Evolutionary conservation across 495 filamentous ascomycete species (phyloP), one percentile per base, ranked within the genome.

Genomic region (Xylaria intraflava): DNA sequence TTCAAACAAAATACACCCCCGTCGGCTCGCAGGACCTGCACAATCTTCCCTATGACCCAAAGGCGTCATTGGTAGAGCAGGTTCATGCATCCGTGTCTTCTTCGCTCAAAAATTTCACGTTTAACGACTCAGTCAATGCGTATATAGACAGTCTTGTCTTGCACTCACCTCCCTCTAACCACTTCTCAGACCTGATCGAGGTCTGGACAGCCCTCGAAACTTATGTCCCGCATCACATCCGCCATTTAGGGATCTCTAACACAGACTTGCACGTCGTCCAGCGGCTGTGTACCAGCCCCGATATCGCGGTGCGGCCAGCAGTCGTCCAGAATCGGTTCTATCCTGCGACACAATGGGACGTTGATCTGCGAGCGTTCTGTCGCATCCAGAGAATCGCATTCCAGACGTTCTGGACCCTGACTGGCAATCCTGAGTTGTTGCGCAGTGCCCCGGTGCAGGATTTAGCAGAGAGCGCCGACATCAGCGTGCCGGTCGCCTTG

Each of bases 1-100:
- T 91, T 20, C 89, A 94, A 79, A 90, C 89, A 9, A 93, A 93
- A 65, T 91, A 83, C 69, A 88, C 86, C 5, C 74, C 85, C 1
- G 54, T 78, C 14, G 69, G 70, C 33, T 79, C 80, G 12, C 86
- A 89, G 59, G 78, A 84, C 46, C 72, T 67, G 3, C 62, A 74
- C 22, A 76, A 79, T 53, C 73, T 82, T 70, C 86, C 84, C 1
- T 61, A 89, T 83, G 66, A 69, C 77, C 59, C 62, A 67, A n/a
- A 68, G 62, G 50, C 70, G 55, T 45, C 74, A 71, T 35, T 75
- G 83, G 54, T 72, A 66, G 26, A 83, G 6, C 85, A 89, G 64
- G 77, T 92, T 19, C 76, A 78, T 54, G 67, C 78, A 22, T 89
- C 85, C 0, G 74, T 92, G 49, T 66, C 72, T 22, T 82, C 78